Base-by-base conservation (phyloP, 2,329 filamentous ascomycete species). In the Tolypocladium album region DNA sequence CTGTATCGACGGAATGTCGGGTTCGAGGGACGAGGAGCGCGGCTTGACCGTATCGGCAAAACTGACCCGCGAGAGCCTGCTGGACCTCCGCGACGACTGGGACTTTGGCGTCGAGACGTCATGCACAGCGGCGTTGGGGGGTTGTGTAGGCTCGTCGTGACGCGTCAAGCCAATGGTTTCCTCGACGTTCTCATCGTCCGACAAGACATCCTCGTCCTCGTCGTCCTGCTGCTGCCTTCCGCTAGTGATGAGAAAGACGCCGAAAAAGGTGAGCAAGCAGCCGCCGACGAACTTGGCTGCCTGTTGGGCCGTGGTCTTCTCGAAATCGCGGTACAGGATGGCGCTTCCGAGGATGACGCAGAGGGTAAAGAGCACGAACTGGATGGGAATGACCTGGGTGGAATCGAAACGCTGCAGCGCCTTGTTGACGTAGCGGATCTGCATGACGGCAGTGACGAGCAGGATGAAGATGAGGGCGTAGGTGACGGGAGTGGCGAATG, bases 191-290 rank as follows among this genome's bases (percentile, higher is more conserved):
- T 85, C 83, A 36, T 75, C 75, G 50, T 86, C 82, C 4, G 76
- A 81, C 20, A 83, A 66, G 9, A 69, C 64, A n/a, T 83, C 80
- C 22, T 75, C 80, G n/a, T 75, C 83, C 4, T 85, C 81, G 3
- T 84, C 81, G n/a, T 82, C 78, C 22, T 82, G 82, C 13, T 79
- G 76, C 57, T 82, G 78, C 65, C 92, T 82, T 59, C 91, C 92
- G 68, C 89, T 96, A 1, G 94, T 97, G 69, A 99, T 97, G 65
- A 97, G 83, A 74, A 94, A 97, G n/a, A 99, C 94, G 12, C 94
- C 94, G 61, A 93, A 86, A 72, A 99, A 99, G 0, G 94, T 99
- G 64, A 99, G 76, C 5, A 90, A 79, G 74, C 94, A 99, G 43
- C 94, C 94, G 27, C 90, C 90, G 15, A 96, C 77, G 69, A 99